Evolutionary conservation across 73 alveolate species (phyloP).

Genomic region (Uronychia setigera): DNA sequence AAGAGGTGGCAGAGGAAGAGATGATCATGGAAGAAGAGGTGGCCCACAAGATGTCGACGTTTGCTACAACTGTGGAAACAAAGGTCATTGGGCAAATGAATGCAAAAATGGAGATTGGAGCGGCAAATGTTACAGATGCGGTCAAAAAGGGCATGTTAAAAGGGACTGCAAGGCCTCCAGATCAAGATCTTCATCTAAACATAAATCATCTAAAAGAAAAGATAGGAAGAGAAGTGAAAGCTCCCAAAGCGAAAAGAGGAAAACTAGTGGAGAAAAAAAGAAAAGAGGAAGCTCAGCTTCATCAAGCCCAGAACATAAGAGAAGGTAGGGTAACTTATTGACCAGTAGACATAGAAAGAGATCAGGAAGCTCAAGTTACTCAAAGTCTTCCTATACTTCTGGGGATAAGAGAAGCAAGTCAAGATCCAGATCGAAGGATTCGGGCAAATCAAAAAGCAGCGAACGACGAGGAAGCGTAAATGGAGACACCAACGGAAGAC

Average conservation of each 20-base stretch:
- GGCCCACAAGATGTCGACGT: conserved; percentile 76
- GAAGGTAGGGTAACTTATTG: too few relatives aligned
- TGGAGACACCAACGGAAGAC: too few relatives aligned
- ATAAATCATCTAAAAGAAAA: neutral
- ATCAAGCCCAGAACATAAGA: neutral
- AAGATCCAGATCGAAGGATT: too few relatives aligned
- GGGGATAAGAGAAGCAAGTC: too few relatives aligned
- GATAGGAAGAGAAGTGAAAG: neutral
- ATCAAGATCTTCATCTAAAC: conserved; percentile 12
- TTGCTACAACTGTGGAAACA: conserved; percentile 81
- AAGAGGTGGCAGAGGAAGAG: conserved; percentile 5
- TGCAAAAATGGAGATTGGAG: conserved; percentile 67
- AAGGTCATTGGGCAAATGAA: conserved; percentile 92
- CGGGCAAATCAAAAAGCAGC: too few relatives aligned
- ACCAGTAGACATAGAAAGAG: too few relatives aligned
- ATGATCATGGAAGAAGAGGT: conserved; percentile 3
- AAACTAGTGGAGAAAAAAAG: neutral
- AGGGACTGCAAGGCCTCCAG: conserved; percentile 51
- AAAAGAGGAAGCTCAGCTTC: neutral
- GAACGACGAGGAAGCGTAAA: too few relatives aligned
- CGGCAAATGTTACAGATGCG: conserved; percentile 53
- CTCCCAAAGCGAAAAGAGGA: neutral
- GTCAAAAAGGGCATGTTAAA: conserved; percentile 48
- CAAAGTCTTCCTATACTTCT: too few relatives aligned
- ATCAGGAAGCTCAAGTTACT: too few relatives aligned